phyloP scores from a whole-genome alignment of 2,329 filamentous ascomycete species.

The Sporothrix variecibatus region DNA sequence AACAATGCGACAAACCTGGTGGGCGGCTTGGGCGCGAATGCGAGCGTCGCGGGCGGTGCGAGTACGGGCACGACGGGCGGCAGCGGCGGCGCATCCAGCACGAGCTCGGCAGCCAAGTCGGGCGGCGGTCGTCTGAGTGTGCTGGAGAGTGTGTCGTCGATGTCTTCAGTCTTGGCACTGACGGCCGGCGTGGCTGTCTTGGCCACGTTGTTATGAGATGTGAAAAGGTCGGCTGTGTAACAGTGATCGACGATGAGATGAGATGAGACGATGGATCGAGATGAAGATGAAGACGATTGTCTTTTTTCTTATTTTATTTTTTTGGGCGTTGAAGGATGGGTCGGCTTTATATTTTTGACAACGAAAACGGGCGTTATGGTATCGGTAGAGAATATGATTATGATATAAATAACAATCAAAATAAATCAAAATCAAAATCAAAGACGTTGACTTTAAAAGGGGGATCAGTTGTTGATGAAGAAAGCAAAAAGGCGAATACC shows the following conservation, averaged over 20 bases:
- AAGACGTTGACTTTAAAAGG: background rate
- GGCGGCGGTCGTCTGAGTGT: background rate
- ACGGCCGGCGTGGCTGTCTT: background rate
- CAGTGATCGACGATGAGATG: background rate
- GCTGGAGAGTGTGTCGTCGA: background rate
- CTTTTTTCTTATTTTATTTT: background rate
- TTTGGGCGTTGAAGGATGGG: background rate
- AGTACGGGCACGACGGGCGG: background rate
- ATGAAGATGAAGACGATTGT: background rate
- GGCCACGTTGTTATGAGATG: background rate
- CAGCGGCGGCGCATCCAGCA: background rate
- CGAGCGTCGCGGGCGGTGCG: conserved; percentile 18
- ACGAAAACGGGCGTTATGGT: background rate
- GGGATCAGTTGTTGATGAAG: background rate
- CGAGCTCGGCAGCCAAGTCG: background rate
- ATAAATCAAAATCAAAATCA: too few relatives aligned
- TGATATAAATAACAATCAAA: background rate
- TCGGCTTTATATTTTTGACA: background rate
- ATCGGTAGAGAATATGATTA: background rate
- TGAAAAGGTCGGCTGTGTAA: background rate
- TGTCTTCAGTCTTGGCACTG: background rate
- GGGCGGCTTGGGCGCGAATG: conserved; percentile 28
- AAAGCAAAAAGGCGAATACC: background rate
- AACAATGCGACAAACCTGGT: conserved; percentile 22
- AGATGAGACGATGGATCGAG: too few relatives aligned